A percentile compares a stretch with the other conserved stretches of the same genome.
phyloP scores from a whole-genome alignment of 2,329 filamentous ascomycete species.

The Neonectria sp. region DNA sequence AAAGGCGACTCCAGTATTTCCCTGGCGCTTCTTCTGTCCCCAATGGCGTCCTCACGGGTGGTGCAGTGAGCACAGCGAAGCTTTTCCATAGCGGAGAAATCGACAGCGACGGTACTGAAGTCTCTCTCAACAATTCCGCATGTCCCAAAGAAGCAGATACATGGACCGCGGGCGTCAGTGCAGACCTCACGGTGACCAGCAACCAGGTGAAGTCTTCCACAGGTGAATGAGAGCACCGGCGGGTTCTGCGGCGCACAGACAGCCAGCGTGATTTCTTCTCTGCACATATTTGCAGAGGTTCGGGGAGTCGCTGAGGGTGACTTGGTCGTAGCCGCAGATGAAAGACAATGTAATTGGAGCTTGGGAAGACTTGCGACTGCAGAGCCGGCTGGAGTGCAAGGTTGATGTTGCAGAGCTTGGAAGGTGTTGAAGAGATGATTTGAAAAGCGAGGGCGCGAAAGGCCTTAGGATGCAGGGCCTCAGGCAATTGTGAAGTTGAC shows the following conservation, averaged over 20 bases:
- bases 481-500: neutral
- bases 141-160: conserved; percentile 45
- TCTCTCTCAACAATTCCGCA: conserved; percentile 36
- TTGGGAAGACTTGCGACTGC: neutral
- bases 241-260: conserved; percentile 37
- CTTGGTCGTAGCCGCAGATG: neutral
- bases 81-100: conserved; percentile 26
- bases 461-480: neutral
- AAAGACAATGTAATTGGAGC: neutral
- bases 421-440: neutral
- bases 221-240: conserved; percentile 29
- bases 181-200: conserved; percentile 35
- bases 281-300: conserved; percentile 40
- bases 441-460: neutral
- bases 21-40: conserved; percentile 18
- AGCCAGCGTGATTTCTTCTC: conserved; percentile 39
- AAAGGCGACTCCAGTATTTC: conserved; percentile 39
- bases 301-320: neutral
- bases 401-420: neutral
- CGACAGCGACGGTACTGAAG: conserved; percentile 8
- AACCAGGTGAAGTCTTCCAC: conserved; percentile 45
- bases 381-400: neutral
- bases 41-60: conserved; percentile 31
- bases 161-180: conserved; percentile 24
- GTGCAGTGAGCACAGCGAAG: conserved; percentile 38